Evolutionary conservation across 441 rosid genomes (phyloP).

Genomic region (Adansonia gregorii): DNA sequence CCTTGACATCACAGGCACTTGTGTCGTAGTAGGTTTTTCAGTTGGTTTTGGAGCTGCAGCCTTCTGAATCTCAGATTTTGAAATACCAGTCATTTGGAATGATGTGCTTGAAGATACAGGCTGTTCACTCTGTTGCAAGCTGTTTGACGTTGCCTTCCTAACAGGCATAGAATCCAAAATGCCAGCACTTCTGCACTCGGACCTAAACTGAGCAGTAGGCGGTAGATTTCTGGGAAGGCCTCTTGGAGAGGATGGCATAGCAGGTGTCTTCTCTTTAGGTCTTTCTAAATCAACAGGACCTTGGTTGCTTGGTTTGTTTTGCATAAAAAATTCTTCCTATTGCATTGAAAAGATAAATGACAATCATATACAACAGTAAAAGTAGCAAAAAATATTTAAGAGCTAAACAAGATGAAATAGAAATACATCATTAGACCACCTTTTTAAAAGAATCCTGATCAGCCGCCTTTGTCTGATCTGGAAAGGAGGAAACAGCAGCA

Average conservation of each 20-base stretch:
- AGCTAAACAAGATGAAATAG: not conserved
- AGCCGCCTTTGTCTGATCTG: conserved; percentile 39
- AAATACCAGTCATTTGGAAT: conserved; percentile 33
- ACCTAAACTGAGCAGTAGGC: conserved; percentile 45
- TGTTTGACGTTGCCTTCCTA: conserved; percentile 47
- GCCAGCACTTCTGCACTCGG: conserved; percentile 47
- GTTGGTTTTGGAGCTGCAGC: conserved; percentile 44
- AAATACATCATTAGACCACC: conserved; percentile 45
- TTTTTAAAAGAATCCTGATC: conserved; percentile 49
- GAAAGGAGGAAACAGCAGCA: conserved; percentile 48
- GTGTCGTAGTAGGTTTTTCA: conserved; percentile 46
- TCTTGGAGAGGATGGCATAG: conserved; percentile 52
- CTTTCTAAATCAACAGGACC: conserved; percentile 58
- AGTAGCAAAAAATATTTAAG: not conserved
- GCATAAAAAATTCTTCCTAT: conserved; percentile 43
- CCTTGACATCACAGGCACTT: conserved; percentile 65
- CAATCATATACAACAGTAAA: not conserved
- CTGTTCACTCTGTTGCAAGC: conserved; percentile 51
- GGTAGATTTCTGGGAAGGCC: conserved; percentile 46
- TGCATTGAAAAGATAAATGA: conserved; percentile 11
- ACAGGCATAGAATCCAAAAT: conserved; percentile 37
- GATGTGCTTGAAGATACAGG: conserved; percentile 36
- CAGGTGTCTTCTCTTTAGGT: conserved; percentile 58
- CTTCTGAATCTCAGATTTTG: conserved; percentile 55
- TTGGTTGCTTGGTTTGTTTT: conserved; percentile 42